Conservation (phyloP, 768 basidiomycete genomes). For the Pleurotus eryngii region DNA sequence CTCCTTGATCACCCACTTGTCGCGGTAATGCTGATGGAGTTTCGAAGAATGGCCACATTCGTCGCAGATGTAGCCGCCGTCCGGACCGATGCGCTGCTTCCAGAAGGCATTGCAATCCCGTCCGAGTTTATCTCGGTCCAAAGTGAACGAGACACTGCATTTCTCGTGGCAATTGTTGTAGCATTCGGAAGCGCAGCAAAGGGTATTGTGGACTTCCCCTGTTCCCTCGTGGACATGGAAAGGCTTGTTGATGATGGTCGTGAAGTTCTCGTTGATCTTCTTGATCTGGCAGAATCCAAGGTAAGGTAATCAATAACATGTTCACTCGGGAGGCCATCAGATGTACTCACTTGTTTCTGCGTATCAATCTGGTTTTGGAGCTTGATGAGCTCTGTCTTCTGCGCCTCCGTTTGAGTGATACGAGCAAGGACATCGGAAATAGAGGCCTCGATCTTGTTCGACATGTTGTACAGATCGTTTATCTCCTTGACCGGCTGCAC, state of each 20-base stretch:
- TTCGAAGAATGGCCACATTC: constrained; percentile 10
- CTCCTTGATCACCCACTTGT: constrained; percentile 11
- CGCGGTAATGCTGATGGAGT: constrained; percentile 13
- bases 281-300: not conserved
- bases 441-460: constrained; percentile 11
- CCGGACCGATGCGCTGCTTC: not conserved
- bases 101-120: constrained; percentile 6
- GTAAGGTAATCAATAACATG: not conserved
- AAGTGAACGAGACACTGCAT: constrained; percentile 9
- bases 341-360: constrained; percentile 4
- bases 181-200: constrained; percentile 10
- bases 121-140: constrained; percentile 8
- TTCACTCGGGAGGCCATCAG: not conserved
- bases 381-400: constrained; percentile 10
- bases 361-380: not conserved
- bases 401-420: constrained; percentile 10
- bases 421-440: constrained; percentile 12
- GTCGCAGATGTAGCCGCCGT: constrained; percentile 4
- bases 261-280: constrained; percentile 7
- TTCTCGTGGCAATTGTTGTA: constrained; percentile 12
- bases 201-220: constrained; percentile 8
- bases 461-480: constrained; percentile 10
- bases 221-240: constrained; percentile 7
- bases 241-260: constrained; percentile 7
- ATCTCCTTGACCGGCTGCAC: constrained; percentile 2